phyloP scores from a whole-genome alignment of 176 grass and related monocot species.

The Zizania latifolia region DNA sequence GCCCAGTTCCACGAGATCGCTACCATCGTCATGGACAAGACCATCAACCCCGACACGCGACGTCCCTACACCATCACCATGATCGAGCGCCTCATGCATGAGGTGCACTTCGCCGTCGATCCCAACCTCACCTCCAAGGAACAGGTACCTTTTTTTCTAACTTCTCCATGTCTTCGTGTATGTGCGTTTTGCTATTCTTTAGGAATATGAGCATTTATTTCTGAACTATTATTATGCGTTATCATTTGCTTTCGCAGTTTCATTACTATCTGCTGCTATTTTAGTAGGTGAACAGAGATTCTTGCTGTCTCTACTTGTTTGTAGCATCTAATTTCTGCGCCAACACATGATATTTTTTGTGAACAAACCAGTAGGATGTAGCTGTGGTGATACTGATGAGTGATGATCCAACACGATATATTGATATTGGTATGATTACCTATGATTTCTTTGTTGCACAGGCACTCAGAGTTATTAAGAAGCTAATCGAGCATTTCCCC shows the following conservation, averaged over 20 bases:
- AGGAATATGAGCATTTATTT: too few species aligned
- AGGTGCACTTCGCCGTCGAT: constrained; percentile 72
- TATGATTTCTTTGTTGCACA: constrained; percentile 19
- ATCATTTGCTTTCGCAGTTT: too few species aligned
- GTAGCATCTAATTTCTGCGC: too few species aligned
- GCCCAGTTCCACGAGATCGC: constrained; percentile 89
- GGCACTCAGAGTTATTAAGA: constrained; percentile 83
- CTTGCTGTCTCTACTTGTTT: too few species aligned
- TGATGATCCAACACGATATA: neutral
- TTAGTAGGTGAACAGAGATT: too few species aligned
- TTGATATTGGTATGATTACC: neutral
- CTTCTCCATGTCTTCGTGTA: too few species aligned
- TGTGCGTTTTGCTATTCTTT: neutral
- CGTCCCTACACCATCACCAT: constrained; percentile 89
- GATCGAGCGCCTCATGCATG: constrained; percentile 93
- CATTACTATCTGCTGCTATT: neutral
- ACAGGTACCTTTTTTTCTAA: constrained; percentile 25
- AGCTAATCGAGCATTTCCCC: constrained; percentile 64
- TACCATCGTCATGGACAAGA: constrained; percentile 95
- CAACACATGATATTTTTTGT: neutral
- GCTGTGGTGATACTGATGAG: neutral
- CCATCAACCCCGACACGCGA: constrained; percentile 68
- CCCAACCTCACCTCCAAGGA: constrained; percentile 67
- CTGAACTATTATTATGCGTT: too few species aligned
- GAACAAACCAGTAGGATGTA: neutral